Conservation (phyloP, 1,139 yeast genomes). For the Geotrichum bryndzae region DNA sequence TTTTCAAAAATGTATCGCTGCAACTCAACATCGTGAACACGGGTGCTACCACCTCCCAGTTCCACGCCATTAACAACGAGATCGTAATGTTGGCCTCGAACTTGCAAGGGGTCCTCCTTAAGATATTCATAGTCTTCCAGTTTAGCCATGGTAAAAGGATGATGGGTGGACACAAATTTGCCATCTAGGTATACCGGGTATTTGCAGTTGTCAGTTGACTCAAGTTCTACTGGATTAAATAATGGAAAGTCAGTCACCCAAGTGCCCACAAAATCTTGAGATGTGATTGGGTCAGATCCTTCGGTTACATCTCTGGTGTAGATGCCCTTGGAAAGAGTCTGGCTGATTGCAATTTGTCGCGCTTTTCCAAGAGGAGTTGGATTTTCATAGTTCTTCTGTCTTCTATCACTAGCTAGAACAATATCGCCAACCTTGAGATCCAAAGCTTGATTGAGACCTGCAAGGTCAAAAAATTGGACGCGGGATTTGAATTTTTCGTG, state of each 20-base stretch:
- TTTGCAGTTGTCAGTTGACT: slow-evolving; percentile 27
- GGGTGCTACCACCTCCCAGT: slow-evolving; percentile 94
- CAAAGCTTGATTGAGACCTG: slow-evolving; percentile 17
- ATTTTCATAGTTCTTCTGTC: slow-evolving; percentile 67
- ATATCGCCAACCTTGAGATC: slow-evolving; percentile 59
- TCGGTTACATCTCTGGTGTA: slow-evolving; percentile 5
- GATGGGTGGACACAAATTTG: slow-evolving; percentile 71
- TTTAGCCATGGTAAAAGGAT: slow-evolving; percentile 92
- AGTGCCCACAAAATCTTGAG: slow-evolving; percentile 51
- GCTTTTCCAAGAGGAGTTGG: slow-evolving; percentile 92
- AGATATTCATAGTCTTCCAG: slow-evolving; percentile 58
- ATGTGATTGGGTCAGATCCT: slow-evolving; percentile 23
- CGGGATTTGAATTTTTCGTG: slow-evolving; percentile 2
- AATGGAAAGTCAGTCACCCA: slow-evolving; percentile 94
- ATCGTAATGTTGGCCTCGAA: slow-evolving; percentile 92
- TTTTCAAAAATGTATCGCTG: slow-evolving; percentile 54
- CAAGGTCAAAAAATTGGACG: slow-evolving; percentile 21
- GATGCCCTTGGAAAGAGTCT: slow-evolving; percentile 19
- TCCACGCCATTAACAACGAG: slow-evolving; percentile 91
- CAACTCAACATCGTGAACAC: slow-evolving; percentile 78
- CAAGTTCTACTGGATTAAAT: slow-evolving; percentile 62
- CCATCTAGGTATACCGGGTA: slow-evolving; percentile 58
- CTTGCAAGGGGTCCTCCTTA: slow-evolving; percentile 50
- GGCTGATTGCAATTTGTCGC: slow-evolving; percentile 62
- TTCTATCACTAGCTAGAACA: slow-evolving; percentile 67